Evolutionary conservation across 192 early-diverging fungal genomes (phyloP), one percentile per base, ranked within the genome.

Genomic region (Coemansia sp.): DNA sequence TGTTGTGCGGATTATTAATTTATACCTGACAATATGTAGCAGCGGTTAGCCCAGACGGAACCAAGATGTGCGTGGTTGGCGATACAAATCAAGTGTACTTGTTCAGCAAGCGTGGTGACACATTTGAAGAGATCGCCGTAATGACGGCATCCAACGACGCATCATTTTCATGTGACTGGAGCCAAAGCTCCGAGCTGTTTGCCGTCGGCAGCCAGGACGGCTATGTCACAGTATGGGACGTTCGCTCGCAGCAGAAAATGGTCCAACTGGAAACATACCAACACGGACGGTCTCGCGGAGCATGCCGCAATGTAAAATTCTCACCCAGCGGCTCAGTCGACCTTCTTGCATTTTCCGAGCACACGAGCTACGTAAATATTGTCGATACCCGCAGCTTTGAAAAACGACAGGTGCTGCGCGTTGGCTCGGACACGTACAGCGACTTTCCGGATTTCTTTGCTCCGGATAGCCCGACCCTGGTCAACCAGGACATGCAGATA

Each of bases 131-230:
- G 56, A 84, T 91, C n/a, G 84, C 83, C 0, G 90, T 89, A 11
- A 77, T 92, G 68, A 88, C 72, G 81, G 94, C 87, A 0, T 84
- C 87, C 9, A 87, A 82, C 40, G 94, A 96, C 59, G 92, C 96
- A 0, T 90, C 91, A 8, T 98, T 97, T 64, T 95, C 92, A 6
- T 96, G 94, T 72, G 87, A 95, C 25, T 98, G 94, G 93, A 97
- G 91, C 71, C 93, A 94, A 59, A 81, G 87, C 14, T 94, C 91
- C 1, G 91, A 94, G 62, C 91, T 88, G 67, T 98, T 98, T 84
- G 96, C 96, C 0, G 94, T 98, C 1, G 94, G 94, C 10, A 94
- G 89, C 75, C 93, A 96, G 72, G 92, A 97, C 73, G 96, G 96
- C 8, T 92, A 75, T 62, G 93, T 94, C 7, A 89, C 86, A 48